These are phyloP conservation scores for Penicillium sp. DNA, from an alignment of 2,329 filamentous ascomycete species.

Conservation along the genomic window DNA sequence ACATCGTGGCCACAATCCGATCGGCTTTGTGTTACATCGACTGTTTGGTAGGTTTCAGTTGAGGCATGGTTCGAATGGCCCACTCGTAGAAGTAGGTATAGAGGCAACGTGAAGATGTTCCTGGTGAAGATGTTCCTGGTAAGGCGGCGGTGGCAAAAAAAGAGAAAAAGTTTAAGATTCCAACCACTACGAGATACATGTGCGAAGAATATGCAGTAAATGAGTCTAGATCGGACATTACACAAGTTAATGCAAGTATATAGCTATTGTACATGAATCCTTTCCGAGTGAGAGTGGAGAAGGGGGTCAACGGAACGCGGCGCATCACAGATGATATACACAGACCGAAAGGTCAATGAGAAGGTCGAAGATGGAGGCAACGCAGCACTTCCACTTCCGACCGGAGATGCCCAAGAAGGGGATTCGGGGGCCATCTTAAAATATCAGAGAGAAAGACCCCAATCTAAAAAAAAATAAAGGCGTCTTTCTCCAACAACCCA, in stretches of 20 bases:
- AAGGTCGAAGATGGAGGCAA: background rate
- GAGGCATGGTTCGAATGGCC: background rate
- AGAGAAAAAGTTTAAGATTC: background rate
- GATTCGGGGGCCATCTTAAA: slow-evolving; percentile 2
- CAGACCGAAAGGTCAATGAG: slow-evolving; percentile 15
- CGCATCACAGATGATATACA: slow-evolving; percentile 23
- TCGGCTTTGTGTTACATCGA: background rate
- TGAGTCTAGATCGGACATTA: slow-evolving; percentile 9
- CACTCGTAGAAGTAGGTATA: background rate
- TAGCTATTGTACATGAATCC: slow-evolving; percentile 26
- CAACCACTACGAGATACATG: background rate
- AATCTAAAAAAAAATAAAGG: slow-evolving; percentile 18
- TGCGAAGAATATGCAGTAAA: background rate
- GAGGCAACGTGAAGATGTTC: background rate
- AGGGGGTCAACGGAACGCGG: slow-evolving; percentile 11
- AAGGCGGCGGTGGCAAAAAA: slow-evolving; percentile 22
- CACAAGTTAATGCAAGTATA: slow-evolving; percentile 23
- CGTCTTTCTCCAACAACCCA: slow-evolving; percentile 28
- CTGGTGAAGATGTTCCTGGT: background rate
- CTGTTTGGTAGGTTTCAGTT: background rate
- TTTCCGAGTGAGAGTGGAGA: slow-evolving; percentile 27
- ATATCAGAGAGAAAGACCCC: slow-evolving; percentile 9
- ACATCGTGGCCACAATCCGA: background rate
- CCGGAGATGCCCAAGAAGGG: background rate
- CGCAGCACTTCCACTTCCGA: slow-evolving; percentile 1